phyloP scores from a whole-genome alignment of 805 yeast species.

The Candida morakotiae region DNA sequence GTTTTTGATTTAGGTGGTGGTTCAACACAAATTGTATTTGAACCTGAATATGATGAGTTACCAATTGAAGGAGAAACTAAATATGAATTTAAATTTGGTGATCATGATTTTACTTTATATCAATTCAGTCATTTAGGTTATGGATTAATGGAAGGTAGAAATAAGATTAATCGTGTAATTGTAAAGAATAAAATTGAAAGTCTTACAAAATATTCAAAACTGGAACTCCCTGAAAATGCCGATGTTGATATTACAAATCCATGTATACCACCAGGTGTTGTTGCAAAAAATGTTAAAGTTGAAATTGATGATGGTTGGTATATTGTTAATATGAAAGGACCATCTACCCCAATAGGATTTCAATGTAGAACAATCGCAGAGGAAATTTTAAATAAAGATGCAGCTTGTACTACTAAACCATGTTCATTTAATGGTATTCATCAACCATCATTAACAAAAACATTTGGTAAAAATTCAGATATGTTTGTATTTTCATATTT shows the following conservation, averaged over 20 bases:
- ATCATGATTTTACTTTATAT: slow-evolving; percentile 72
- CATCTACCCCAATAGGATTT: slow-evolving; percentile 54
- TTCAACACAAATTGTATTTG: slow-evolving; percentile 96
- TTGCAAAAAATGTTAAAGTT: slow-evolving; percentile 59
- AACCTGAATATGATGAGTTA: slow-evolving; percentile 72
- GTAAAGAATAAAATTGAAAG: slow-evolving; percentile 41
- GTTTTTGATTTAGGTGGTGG: slow-evolving; percentile 99
- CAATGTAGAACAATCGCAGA: slow-evolving; percentile 90
- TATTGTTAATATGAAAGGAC: slow-evolving; percentile 62
- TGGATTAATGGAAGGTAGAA: slow-evolving; percentile 93
- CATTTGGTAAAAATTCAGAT: slow-evolving; percentile 71
- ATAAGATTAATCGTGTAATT: slow-evolving; percentile 66
- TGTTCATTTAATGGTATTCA: slow-evolving; percentile 97
- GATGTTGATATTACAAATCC: slow-evolving; percentile 62
- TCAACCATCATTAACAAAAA: slow-evolving; percentile 83
- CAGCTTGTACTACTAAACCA: slow-evolving; percentile 67
- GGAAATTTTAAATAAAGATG: slow-evolving; percentile 75
- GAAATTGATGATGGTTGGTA: slow-evolving; percentile 44
- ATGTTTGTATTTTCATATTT: slow-evolving; percentile 90
- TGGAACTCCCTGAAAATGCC: slow-evolving; percentile 22
- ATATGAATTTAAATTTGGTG: slow-evolving; percentile 76
- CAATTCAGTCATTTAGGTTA: slow-evolving; percentile 95
- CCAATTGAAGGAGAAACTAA: slow-evolving; percentile 88
- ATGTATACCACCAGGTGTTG: slow-evolving; percentile 78
- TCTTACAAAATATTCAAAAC: slow-evolving; percentile 16